Conservation (phyloP, 2,329 filamentous ascomycete species). For the Blastomyces silverae region DNA sequence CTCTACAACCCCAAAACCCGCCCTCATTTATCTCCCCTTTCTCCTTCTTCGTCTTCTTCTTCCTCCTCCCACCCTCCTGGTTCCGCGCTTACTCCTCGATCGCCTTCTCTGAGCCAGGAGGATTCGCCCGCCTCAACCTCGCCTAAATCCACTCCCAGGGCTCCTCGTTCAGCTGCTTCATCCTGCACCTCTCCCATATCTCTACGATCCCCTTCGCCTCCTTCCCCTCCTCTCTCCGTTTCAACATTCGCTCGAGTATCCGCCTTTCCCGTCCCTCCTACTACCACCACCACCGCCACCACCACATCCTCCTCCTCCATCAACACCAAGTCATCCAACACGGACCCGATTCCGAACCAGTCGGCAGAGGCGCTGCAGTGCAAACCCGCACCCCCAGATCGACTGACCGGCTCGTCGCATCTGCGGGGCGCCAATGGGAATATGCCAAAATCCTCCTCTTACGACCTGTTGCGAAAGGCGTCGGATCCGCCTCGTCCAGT, state of each 20-base stretch:
- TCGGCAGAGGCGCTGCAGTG: background rate
- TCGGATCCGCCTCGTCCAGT: slow-evolving; percentile 25
- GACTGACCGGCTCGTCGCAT: slow-evolving; percentile 10
- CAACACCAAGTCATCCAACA: background rate
- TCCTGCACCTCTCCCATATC: background rate
- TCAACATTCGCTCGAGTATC: slow-evolving; percentile 1
- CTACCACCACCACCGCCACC: background rate
- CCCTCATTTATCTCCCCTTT: background rate
- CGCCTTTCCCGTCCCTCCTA: slow-evolving; percentile 10
- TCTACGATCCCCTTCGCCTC: background rate
- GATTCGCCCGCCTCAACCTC: background rate
- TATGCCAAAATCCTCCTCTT: slow-evolving; percentile 12
- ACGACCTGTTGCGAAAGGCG: slow-evolving; percentile 26
- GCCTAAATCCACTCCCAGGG: background rate
- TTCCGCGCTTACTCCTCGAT: slow-evolving; percentile 3
- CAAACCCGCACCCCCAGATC: slow-evolving; percentile 3
- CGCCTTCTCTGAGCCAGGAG: background rate
- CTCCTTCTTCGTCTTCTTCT: background rate
- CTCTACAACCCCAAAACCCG: background rate
- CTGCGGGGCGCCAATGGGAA: slow-evolving; percentile 6
- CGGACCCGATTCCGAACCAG: slow-evolving; percentile 2
- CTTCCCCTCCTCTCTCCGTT: background rate
- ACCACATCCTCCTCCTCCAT: background rate
- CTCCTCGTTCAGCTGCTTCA: background rate
- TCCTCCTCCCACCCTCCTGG: background rate